A percentile compares a stretch with the other conserved stretches of the same genome.
Evolutionary conservation across 2,329 filamentous ascomycete species (phyloP).

Genomic region (Gnomoniopsis smithogilvyi): DNA sequence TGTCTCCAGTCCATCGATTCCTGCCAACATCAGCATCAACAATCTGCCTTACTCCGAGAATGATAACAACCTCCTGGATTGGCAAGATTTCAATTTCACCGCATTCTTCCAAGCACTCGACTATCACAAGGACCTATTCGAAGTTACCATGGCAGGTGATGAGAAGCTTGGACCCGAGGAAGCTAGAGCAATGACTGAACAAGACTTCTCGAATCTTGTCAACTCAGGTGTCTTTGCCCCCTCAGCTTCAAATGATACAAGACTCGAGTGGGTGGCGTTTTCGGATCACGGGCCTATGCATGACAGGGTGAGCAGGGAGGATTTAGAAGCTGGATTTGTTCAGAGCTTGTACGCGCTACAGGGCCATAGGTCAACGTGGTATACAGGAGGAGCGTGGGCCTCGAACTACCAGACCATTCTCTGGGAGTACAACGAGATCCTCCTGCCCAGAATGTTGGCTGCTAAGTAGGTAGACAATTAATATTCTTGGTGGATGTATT

Average conservation of each 20-base stretch:
- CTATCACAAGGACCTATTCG: slow-evolving; percentile 22
- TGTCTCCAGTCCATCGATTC: slow-evolving; percentile 29
- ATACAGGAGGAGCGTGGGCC: slow-evolving; percentile 33
- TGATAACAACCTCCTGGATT: slow-evolving; percentile 25
- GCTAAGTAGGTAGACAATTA: neutral
- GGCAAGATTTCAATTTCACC: slow-evolving; percentile 26
- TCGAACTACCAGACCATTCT: slow-evolving; percentile 30
- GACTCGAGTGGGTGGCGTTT: slow-evolving; percentile 25
- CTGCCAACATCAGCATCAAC: slow-evolving; percentile 23
- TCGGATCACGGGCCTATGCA: slow-evolving; percentile 30
- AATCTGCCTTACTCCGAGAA: slow-evolving; percentile 27
- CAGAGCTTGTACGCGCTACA: slow-evolving; percentile 34
- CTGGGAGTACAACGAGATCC: slow-evolving; percentile 30
- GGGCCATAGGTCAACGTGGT: slow-evolving; percentile 36
- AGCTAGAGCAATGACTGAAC: slow-evolving; percentile 25
- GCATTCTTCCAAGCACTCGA: slow-evolving; percentile 27
- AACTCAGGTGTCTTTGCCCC: slow-evolving; percentile 20
- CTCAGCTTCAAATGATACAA: slow-evolving; percentile 6
- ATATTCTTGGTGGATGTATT: neutral
- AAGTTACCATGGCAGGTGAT: slow-evolving; percentile 26
- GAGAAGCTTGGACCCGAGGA: slow-evolving; percentile 15
- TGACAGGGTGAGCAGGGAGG: slow-evolving; percentile 26
- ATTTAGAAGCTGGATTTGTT: slow-evolving; percentile 33
- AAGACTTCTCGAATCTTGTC: slow-evolving; percentile 23
- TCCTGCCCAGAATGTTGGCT: slow-evolving; percentile 26